Conservation (phyloP, 2,329 filamentous ascomycete species). For the Domatiomyces globalis region DNA sequence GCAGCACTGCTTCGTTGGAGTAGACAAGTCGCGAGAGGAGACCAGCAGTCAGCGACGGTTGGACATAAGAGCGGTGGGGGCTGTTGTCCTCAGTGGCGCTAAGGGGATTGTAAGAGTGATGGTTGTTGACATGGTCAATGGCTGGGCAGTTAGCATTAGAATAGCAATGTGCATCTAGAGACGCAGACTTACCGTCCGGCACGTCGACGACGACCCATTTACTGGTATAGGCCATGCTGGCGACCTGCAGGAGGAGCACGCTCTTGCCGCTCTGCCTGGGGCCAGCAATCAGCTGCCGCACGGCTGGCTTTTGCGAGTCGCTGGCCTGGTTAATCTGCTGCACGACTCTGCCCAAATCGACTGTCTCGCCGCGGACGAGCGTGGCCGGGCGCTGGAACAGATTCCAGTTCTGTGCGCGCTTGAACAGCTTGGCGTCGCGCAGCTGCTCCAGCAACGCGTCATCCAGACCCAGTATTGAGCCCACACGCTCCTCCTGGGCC, state of each 20-base stretch:
- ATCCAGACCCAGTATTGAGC: conserved; percentile 53
- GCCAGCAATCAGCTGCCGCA: conserved; percentile 56
- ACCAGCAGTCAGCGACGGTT: conserved; percentile 61
- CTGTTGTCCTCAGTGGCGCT: conserved; percentile 21
- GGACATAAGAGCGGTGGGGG: conserved; percentile 44
- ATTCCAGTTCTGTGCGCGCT: conserved; percentile 74
- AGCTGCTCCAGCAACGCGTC: conserved; percentile 61
- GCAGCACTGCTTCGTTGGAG: conserved; percentile 56
- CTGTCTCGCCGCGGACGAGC: conserved; percentile 64
- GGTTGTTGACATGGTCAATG: conserved; percentile 65
- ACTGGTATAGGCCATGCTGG: conserved; percentile 66
- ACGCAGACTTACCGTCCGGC: conserved; percentile 58
- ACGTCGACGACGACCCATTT: conserved; percentile 81
- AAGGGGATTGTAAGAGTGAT: conserved; percentile 65
- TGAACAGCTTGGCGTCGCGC: conserved; percentile 77
- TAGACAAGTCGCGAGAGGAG: conserved; percentile 59
- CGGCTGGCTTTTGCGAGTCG: conserved; percentile 22
- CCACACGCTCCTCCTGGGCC: conserved; percentile 41
- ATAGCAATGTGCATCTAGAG: conserved; percentile 10
- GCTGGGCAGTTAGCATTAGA: conserved; percentile 33
- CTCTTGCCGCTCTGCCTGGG: conserved; percentile 71
- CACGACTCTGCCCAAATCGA: conserved; percentile 53
- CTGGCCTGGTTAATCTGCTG: conserved; percentile 35
- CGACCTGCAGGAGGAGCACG: conserved; percentile 66
- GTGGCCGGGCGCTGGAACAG: conserved; percentile 71